A percentile compares a stretch with the other conserved stretches of the same genome.
Evolutionary conservation across 1,284 basidiomycete genomes (phyloP).

Genomic region (Mycena citricolor): DNA sequence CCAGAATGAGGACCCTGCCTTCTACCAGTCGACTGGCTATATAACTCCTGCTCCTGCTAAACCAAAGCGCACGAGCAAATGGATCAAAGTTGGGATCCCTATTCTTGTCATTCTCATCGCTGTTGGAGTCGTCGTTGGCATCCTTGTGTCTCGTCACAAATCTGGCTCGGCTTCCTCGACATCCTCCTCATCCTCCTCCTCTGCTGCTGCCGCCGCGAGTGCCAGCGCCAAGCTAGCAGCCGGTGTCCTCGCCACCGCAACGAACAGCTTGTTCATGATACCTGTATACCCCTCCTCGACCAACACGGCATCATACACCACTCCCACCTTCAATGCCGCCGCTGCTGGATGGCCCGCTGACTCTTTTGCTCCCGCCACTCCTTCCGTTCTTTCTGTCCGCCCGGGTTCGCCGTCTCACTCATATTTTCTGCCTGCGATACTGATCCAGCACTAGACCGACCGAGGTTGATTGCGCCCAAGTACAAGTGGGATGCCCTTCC

Average conservation of each 20-base stretch:
- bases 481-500: slow-evolving; percentile 94
- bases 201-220: slow-evolving; percentile 41
- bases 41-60: slow-evolving; percentile 47
- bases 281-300: slow-evolving; percentile 90
- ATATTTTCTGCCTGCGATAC: not conserved
- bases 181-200: slow-evolving; percentile 20
- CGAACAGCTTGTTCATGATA: slow-evolving; percentile 71
- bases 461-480: slow-evolving; percentile 87
- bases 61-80: slow-evolving; percentile 49
- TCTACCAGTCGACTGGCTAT: slow-evolving; percentile 65
- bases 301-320: slow-evolving; percentile 72
- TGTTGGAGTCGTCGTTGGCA: slow-evolving; percentile 76
- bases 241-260: slow-evolving; percentile 72
- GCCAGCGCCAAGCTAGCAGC: slow-evolving; percentile 60
- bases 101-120: slow-evolving; percentile 65
- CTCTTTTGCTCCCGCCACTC: slow-evolving; percentile 62
- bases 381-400: slow-evolving; percentile 61
- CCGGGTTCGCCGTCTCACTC: slow-evolving; percentile 26
- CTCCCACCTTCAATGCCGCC: slow-evolving; percentile 70
- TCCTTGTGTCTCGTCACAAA: slow-evolving; percentile 60
- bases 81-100: slow-evolving; percentile 68
- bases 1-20: slow-evolving; percentile 51
- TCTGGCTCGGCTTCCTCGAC: slow-evolving; percentile 27
- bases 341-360: slow-evolving; percentile 75
- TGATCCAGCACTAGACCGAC: slow-evolving; percentile 55